These are phyloP conservation scores for Suhomyces kunorum DNA, from an alignment of 1,139 yeast genomes.

Conservation along the genomic window DNA sequence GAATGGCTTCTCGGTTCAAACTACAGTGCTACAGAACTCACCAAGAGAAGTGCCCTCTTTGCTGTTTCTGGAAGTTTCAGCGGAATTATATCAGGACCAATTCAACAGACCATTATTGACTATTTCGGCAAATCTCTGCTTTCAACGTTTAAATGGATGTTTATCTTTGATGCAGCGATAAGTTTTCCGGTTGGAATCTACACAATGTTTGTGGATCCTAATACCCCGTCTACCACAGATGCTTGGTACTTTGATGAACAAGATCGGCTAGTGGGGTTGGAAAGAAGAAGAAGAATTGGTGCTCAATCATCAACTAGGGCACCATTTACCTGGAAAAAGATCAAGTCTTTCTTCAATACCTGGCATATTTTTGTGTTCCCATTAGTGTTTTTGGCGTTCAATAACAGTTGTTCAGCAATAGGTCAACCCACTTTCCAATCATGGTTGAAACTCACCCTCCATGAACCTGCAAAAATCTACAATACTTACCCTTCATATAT, in stretches of 20 bases:
- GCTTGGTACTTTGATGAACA: conserved; percentile 37
- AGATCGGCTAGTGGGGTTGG: conserved; percentile 38
- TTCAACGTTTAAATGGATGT: conserved; percentile 55
- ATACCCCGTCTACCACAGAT: conserved; percentile 43
- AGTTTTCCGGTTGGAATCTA: conserved; percentile 51
- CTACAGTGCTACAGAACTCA: conserved; percentile 34
- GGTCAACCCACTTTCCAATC: conserved; percentile 52
- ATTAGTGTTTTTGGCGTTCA: conserved; percentile 18
- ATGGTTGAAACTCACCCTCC: conserved; percentile 50
- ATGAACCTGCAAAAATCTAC: conserved; percentile 41
- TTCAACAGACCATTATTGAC: conserved; percentile 44
- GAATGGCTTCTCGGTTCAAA: conserved; percentile 21
- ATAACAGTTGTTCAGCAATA: conserved; percentile 40
- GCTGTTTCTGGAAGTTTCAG: conserved; percentile 48
- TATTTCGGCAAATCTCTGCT: conserved; percentile 22
- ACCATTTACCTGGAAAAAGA: conserved; percentile 40
- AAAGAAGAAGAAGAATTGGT: conserved; percentile 45
- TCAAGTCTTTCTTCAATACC: conserved; percentile 43
- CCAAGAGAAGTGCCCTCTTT: conserved; percentile 52
- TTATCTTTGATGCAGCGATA: conserved; percentile 53
- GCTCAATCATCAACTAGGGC: conserved; percentile 48
- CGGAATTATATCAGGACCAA: conserved; percentile 47
- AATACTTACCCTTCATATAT: conserved; percentile 50
- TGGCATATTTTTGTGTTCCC: conserved; percentile 44
- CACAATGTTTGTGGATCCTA: conserved; percentile 43